phyloP scores from a whole-genome alignment of 1,284 basidiomycete genomes.

The Papiliotrema fonsecae region DNA sequence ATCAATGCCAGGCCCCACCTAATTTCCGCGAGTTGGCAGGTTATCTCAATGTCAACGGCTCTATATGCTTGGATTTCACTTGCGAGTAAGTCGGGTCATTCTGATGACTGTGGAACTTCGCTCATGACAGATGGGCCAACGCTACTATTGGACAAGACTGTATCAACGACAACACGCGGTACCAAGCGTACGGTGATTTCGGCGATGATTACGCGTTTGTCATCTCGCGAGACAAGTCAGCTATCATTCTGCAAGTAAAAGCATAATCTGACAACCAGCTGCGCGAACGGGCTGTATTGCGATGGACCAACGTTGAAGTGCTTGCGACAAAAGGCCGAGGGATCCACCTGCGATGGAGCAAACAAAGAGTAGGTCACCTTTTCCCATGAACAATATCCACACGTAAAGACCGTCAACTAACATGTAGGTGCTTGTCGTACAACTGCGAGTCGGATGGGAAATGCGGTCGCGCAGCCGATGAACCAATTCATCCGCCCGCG shows the following conservation, averaged over 20 bases:
- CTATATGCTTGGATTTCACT: constrained; percentile 70
- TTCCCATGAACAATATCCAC: neutral
- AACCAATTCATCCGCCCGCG: constrained; percentile 59
- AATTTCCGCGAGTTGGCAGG: constrained; percentile 62
- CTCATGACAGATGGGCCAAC: constrained; percentile 62
- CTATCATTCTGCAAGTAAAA: neutral
- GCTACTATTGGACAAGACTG: constrained; percentile 62
- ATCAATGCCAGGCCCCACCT: constrained; percentile 66
- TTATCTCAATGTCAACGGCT: constrained; percentile 71
- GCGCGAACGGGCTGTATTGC: constrained; percentile 61
- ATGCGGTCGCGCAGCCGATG: constrained; percentile 61
- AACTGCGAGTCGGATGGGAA: constrained; percentile 61
- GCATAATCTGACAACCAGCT: constrained; percentile 22
- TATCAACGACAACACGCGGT: constrained; percentile 69
- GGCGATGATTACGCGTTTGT: constrained; percentile 63
- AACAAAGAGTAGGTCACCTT: constrained; percentile 65
- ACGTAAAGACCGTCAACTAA: neutral
- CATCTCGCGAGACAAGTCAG: constrained; percentile 63
- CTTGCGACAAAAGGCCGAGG: constrained; percentile 56
- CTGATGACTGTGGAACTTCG: neutral
- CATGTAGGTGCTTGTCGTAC: constrained; percentile 63
- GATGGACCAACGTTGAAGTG: constrained; percentile 61
- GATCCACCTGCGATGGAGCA: constrained; percentile 60
- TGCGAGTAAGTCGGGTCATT: constrained; percentile 61
- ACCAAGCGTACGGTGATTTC: constrained; percentile 57